Conservation (phyloP, 164 flowering plant species). For the Santalum album region DNA sequence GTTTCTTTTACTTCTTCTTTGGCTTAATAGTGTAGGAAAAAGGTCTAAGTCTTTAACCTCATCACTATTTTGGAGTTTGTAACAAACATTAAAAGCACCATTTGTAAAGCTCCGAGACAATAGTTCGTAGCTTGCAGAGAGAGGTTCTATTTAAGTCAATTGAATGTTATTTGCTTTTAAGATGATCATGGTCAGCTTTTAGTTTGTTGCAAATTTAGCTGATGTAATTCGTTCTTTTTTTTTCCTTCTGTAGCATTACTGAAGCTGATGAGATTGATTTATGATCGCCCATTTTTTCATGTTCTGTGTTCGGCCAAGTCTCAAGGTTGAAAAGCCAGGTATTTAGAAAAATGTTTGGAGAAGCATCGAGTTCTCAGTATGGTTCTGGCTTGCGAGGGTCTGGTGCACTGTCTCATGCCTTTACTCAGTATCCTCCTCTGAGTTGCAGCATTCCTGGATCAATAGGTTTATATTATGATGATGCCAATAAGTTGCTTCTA, state of each 20-base stretch:
- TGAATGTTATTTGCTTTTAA: background rate
- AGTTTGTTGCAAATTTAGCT: background rate
- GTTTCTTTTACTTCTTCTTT: background rate
- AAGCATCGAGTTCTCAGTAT: slow-evolving; percentile 36
- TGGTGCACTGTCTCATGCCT: slow-evolving; percentile 84
- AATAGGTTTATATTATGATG: slow-evolving; percentile 71
- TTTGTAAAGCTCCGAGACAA: background rate
- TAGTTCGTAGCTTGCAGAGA: slow-evolving; percentile 2
- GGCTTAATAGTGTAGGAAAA: slow-evolving; percentile 29
- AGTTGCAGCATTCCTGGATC: slow-evolving; percentile 56
- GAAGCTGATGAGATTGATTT: background rate
- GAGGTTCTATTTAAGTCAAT: background rate
- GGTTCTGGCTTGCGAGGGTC: slow-evolving; percentile 44
- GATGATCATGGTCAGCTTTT: background rate
- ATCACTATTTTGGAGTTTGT: background rate
- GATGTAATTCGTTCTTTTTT: background rate
- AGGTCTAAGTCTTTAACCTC: slow-evolving; percentile 6
- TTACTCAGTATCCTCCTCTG: slow-evolving; percentile 67
- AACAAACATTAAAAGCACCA: background rate
- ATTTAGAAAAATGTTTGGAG: slow-evolving; percentile 39
- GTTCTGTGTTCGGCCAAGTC: background rate
- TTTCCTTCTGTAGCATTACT: background rate
- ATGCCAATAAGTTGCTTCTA: slow-evolving; percentile 68
- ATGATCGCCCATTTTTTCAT: background rate
- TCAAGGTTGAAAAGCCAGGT: slow-evolving; percentile 7